Conservation (phyloP, 2,329 filamentous ascomycete genomes). For the Zarea fungicola region DNA sequence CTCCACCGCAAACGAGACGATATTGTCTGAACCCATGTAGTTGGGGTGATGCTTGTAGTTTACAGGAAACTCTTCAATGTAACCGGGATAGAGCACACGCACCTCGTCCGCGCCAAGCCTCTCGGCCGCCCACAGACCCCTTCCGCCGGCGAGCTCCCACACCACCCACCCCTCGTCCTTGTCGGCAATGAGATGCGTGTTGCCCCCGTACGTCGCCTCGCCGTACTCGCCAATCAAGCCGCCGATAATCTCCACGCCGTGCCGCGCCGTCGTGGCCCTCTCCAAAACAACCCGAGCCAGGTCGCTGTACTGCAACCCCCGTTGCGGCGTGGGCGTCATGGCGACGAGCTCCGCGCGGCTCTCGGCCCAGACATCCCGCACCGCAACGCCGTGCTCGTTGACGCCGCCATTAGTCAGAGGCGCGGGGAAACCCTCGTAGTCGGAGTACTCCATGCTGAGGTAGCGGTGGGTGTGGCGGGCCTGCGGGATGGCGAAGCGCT, state of each 20-base stretch:
- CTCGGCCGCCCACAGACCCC: conserved; percentile 23
- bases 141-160: conserved; percentile 24
- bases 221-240: conserved; percentile 33
- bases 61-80: conserved; percentile 24
- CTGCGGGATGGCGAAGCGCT: conserved; percentile 22
- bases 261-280: conserved; percentile 32
- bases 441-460: conserved; percentile 27
- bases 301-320: conserved; percentile 36
- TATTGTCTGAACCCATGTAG: conserved; percentile 23
- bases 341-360: conserved; percentile 33
- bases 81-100: conserved; percentile 23
- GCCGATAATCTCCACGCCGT: conserved; percentile 38
- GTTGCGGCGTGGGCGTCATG: conserved; percentile 36
- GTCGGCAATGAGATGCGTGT: conserved; percentile 36
- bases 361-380: conserved; percentile 37
- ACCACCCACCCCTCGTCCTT: conserved; percentile 26
- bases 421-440: conserved; percentile 38
- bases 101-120: conserved; percentile 20
- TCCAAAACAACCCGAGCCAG: conserved; percentile 35
- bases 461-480: conserved; percentile 22
- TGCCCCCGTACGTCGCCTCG: conserved; percentile 37
- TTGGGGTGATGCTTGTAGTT: conserved; percentile 19
- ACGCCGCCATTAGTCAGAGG: conserved; percentile 39
- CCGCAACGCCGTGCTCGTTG: conserved; percentile 36
- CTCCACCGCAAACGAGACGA: conserved; percentile 23